Evolutionary conservation across 139 green algal genomes (phyloP), one percentile per base, ranked within the genome.

Genomic region (Closterium sp.): DNA sequence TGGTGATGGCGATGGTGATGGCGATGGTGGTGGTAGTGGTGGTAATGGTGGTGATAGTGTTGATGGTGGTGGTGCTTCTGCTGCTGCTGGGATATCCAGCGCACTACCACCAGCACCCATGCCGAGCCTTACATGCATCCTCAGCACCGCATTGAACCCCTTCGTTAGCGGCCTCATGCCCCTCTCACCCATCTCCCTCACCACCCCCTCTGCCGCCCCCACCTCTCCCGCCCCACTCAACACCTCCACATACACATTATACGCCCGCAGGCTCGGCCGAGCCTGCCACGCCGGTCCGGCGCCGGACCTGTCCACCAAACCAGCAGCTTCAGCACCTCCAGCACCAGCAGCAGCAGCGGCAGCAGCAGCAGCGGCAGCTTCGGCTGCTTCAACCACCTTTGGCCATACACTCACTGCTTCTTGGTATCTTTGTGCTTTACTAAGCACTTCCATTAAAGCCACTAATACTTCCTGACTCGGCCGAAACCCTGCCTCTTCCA

Each of bases 101-200:
- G 38, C 2, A 45, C 38, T 9, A 45, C 2, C 50, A 21, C 17
- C 50, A 73, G 1, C 50, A 73, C 13, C 50, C 89, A 88, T 10
- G 24, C 89, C 89, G 31, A 42, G 27, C 70, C 90, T 92, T 28
- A 89, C 73, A 34, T 92, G 90, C 85, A 92, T 11, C 29, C 90
- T 22, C 29, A 92, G 86, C 38, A 92, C 17, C 27, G 34, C 38
- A 89, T 90, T 92, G 86, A 19, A 62, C 38, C 11, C 90, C 70
- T 89, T 73, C 1, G 24, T 31, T 4, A 84, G 32, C 0, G 31
- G 89, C 84, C 79, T 19, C 89, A 91, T 73, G 31, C 31, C 28
- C 84, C n/a, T 4, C 27, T 31, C 84, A 22, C 84, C 84, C 28
- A 32, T 31, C 84, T 31, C 84, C 28, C 84, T 31, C 84, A 30